These are phyloP conservation scores for Asclepias syriaca DNA, from an alignment of 257 asterid species.

Conservation along the genomic window DNA sequence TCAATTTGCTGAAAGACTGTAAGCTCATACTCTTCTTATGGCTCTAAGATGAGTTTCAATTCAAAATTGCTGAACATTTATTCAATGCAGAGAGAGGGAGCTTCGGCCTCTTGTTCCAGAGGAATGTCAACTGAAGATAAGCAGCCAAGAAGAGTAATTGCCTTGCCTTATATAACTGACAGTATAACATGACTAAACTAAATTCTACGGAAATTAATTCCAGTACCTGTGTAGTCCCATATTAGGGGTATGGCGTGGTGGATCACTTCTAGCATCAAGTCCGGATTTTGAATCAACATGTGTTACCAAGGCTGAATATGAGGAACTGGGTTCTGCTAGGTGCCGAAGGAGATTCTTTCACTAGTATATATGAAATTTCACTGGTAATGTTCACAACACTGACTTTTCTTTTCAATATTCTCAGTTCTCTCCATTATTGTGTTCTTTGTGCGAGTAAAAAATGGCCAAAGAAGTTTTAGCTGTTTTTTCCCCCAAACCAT, in stretches of 20 bases:
- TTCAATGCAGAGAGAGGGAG: conserved; percentile 67
- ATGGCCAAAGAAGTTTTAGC: not conserved
- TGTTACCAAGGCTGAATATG: conserved; percentile 90
- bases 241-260: conserved; percentile 97
- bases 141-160: conserved; percentile 81
- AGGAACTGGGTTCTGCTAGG: conserved; percentile 87
- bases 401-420: not conserved
- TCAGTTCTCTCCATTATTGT: not conserved
- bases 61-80: conserved; percentile 6
- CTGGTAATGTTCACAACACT: not conserved
- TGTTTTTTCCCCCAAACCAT: not conserved
- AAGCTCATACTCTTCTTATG: conserved; percentile 31
- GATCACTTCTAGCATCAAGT: conserved; percentile 92
- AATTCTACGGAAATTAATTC: conserved; percentile 8
- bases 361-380: conserved; percentile 25
- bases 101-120: conserved; percentile 94
- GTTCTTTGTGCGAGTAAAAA: not conserved
- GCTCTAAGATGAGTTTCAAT: conserved; percentile 5
- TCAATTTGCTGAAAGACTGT: conserved; percentile 90
- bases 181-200: conserved; percentile 7
- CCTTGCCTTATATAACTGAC: conserved; percentile 19
- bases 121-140: conserved; percentile 67
- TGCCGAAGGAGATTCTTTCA: conserved; percentile 85
- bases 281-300: conserved; percentile 96
- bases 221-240: conserved; percentile 59